These are phyloP conservation scores for Akanthomyces lecanii DNA, from an alignment of 2,329 filamentous ascomycete genomes.

Conservation along the genomic window DNA sequence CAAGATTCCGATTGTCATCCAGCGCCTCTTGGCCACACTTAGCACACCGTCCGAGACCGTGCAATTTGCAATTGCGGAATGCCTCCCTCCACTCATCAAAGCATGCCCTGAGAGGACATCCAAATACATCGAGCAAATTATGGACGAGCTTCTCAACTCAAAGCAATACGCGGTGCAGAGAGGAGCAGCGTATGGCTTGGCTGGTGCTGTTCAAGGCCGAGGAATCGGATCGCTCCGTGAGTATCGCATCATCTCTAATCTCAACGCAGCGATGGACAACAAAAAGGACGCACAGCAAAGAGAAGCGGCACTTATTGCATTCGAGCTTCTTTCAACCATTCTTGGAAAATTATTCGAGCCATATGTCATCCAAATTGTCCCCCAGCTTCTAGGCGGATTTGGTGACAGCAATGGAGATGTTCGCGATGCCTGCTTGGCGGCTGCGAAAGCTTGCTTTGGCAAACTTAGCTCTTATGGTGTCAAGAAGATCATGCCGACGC, in stretches of 20 bases:
- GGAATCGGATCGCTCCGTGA: conserved; percentile 79
- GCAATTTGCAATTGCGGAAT: conserved; percentile 93
- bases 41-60: conserved; percentile 95
- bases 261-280: conserved; percentile 83
- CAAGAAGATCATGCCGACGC: conserved; percentile 85
- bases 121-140: conserved; percentile 74
- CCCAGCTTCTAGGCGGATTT: conserved; percentile 82
- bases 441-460: conserved; percentile 90
- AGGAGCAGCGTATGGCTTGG: conserved; percentile 91
- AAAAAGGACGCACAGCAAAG: conserved; percentile 89
- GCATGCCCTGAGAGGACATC: conserved; percentile 73
- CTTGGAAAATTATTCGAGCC: conserved; percentile 90
- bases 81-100: conserved; percentile 83
- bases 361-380: conserved; percentile 93
- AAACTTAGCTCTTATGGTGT: conserved; percentile 94
- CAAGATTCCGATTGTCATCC: conserved; percentile 83
- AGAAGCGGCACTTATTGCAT: conserved; percentile 83
- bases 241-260: conserved; percentile 76
- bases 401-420: conserved; percentile 86
- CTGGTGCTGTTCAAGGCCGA: conserved; percentile 82
- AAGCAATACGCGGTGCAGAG: conserved; percentile 92
- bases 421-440: conserved; percentile 85
- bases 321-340: conserved; percentile 82
- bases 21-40: conserved; percentile 78
- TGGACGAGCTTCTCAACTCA: conserved; percentile 76